A percentile compares a stretch with the other conserved stretches of the same genome.
Conservation (phyloP, 805 yeast species). For the Pichia eremophila region DNA sequence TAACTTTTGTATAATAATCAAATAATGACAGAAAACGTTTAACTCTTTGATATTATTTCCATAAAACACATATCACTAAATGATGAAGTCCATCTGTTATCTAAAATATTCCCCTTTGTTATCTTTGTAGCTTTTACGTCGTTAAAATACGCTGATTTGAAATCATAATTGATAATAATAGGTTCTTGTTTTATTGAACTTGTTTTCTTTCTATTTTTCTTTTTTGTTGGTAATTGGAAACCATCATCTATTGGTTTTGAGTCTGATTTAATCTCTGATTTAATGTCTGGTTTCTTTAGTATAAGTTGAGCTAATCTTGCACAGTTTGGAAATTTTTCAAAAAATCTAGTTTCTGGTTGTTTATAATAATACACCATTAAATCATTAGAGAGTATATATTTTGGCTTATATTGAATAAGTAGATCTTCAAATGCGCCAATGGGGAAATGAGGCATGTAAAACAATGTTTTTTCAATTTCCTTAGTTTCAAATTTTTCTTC, state of each 20-base stretch:
- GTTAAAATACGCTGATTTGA: constrained; percentile 11
- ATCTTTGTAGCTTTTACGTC: not conserved
- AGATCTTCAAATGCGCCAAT: constrained; percentile 21
- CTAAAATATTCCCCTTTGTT: not conserved
- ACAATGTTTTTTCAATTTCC: constrained; percentile 9
- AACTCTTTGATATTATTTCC: not conserved
- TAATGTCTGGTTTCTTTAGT: not conserved
- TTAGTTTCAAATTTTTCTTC: constrained; percentile 5
- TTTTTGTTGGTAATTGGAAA: constrained; percentile 11
- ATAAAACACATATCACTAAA: constrained; percentile 21
- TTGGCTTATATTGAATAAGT: constrained; percentile 15
- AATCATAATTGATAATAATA: constrained; percentile 11
- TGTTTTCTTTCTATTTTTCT: constrained; percentile 7
- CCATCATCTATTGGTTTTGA: constrained; percentile 5
- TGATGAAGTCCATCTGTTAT: constrained; percentile 18
- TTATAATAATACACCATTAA: constrained; percentile 21
- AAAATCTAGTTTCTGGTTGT: constrained; percentile 19
- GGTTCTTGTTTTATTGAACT: not conserved
- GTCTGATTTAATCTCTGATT: not conserved
- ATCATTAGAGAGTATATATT: constrained; percentile 24
- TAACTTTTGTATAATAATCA: constrained; percentile 51
- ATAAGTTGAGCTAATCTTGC: constrained; percentile 16
- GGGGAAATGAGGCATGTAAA: constrained; percentile 29
- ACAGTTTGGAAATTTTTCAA: constrained; percentile 21
- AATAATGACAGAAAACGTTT: not conserved